Percentiles rank a stretch among this genome's conserved stretches.
Conservation (phyloP, 177 flowering plant species). For the Telopea speciosissima region DNA sequence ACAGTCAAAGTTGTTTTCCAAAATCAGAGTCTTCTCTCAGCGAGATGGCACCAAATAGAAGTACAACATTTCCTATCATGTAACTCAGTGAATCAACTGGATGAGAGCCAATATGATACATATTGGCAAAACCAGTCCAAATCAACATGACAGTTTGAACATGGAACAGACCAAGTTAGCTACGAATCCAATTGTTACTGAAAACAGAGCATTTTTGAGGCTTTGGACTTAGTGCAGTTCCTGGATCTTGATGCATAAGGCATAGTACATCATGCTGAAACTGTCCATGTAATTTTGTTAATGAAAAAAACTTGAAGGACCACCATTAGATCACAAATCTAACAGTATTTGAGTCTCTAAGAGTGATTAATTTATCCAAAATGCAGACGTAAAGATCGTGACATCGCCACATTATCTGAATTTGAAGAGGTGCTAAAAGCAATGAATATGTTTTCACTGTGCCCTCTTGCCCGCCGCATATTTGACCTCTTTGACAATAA, state of each 20-base stretch:
- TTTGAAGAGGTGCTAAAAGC: constrained; percentile 69
- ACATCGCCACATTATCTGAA: constrained; percentile 64
- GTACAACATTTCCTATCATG: neutral
- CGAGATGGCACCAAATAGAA: neutral
- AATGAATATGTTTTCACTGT: constrained; percentile 65
- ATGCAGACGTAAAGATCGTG: constrained; percentile 62
- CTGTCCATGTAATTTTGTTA: neutral
- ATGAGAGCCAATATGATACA: neutral
- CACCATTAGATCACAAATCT: neutral
- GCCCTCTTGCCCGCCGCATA: constrained; percentile 64
- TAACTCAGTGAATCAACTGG: neutral
- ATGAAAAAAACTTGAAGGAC: neutral
- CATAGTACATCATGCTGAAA: neutral
- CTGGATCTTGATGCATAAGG: neutral
- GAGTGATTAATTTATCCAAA: neutral
- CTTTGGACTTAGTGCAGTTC: neutral
- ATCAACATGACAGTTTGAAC: neutral
- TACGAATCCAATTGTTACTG: neutral
- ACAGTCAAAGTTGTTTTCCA: neutral
- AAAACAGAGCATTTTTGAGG: neutral
- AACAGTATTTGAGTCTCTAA: neutral
- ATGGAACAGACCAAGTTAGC: neutral
- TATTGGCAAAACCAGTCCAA: neutral
- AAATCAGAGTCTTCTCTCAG: neutral
- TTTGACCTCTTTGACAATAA: constrained; percentile 76